phyloP scores from a whole-genome alignment of 2,329 filamentous ascomycete genomes.

The Clarireedia paspali region DNA sequence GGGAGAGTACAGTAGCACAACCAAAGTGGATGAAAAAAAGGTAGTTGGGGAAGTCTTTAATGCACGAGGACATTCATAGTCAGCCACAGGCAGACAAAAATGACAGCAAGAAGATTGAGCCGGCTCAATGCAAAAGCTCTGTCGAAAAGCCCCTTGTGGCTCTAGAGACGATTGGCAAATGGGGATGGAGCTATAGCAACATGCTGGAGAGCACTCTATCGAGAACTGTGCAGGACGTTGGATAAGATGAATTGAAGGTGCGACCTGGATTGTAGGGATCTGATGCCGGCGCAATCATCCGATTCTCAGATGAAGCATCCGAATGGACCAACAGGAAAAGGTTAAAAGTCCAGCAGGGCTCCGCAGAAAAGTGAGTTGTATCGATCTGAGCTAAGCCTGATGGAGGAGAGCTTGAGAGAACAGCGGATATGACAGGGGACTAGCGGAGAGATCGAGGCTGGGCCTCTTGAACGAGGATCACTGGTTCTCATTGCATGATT shows the following conservation, averaged over 20 bases:
- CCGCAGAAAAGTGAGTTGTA: constrained; percentile 23
- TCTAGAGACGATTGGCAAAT: constrained; percentile 25
- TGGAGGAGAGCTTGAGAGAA: constrained; percentile 13
- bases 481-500: constrained; percentile 18
- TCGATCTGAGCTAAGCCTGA: constrained; percentile 25
- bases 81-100: constrained; percentile 19
- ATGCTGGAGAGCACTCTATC: constrained; percentile 23
- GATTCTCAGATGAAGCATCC: constrained; percentile 27
- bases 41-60: constrained; percentile 11
- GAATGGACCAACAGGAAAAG: constrained; percentile 17
- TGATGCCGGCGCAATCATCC: constrained; percentile 28
- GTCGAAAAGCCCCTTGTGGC: constrained; percentile 15
- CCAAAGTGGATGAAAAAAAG: constrained; percentile 10
- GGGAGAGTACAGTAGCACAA: constrained; percentile 5
- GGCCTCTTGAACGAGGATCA: constrained; percentile 19
- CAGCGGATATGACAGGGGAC: constrained; percentile 18
- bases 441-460: constrained; percentile 26
- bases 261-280: constrained; percentile 22
- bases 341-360: constrained; percentile 15
- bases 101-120: constrained; percentile 17
- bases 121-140: constrained; percentile 22
- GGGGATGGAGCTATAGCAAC: constrained; percentile 18
- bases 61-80: constrained; percentile 12
- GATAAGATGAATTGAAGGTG: constrained; percentile 25
- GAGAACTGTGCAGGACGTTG: constrained; percentile 23